phyloP scores from a whole-genome alignment of 2,329 filamentous ascomycete genomes.

The Hypoxylon sp. region DNA sequence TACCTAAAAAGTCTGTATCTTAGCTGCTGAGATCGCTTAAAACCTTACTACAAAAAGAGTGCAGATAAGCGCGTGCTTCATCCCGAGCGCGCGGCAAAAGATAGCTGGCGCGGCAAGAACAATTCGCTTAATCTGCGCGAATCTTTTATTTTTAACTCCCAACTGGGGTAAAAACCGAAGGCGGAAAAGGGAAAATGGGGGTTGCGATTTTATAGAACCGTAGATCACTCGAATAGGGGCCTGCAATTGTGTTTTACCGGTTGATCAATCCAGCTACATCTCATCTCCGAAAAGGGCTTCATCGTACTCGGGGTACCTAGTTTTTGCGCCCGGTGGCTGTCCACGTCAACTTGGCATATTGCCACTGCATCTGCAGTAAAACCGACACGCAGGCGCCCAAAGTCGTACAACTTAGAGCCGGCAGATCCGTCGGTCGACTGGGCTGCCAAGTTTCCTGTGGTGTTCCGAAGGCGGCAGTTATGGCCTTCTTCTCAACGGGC shows the following conservation, averaged over 20 bases:
- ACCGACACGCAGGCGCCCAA: conserved; percentile 10
- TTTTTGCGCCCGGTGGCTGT: conserved; percentile 8
- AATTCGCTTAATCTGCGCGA: neutral
- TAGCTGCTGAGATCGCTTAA: conserved; percentile 3
- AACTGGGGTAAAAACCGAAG: conserved; percentile 7
- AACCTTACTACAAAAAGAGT: neutral
- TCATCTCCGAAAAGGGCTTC: neutral
- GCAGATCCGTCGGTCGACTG: conserved; percentile 18
- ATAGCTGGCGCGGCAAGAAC: conserved; percentile 11
- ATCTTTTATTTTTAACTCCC: neutral
- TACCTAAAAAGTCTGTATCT: too few relatives aligned
- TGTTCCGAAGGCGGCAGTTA: conserved; percentile 1
- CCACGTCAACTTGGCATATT: neutral
- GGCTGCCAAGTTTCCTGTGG: neutral
- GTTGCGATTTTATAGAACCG: conserved; percentile 10
- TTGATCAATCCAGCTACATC: conserved; percentile 3
- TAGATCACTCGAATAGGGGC: conserved; percentile 21
- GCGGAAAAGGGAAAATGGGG: conserved; percentile 12
- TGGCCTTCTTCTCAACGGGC: neutral
- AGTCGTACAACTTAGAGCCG: conserved; percentile 23
- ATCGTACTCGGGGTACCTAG: neutral
- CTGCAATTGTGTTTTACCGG: conserved; percentile 5
- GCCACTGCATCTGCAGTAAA: conserved; percentile 19
- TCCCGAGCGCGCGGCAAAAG: conserved; percentile 10
- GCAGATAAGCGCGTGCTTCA: conserved; percentile 2